Conservation (phyloP, 192 early-diverging fungal genomes). For the Gigaspora rosea region DNA sequence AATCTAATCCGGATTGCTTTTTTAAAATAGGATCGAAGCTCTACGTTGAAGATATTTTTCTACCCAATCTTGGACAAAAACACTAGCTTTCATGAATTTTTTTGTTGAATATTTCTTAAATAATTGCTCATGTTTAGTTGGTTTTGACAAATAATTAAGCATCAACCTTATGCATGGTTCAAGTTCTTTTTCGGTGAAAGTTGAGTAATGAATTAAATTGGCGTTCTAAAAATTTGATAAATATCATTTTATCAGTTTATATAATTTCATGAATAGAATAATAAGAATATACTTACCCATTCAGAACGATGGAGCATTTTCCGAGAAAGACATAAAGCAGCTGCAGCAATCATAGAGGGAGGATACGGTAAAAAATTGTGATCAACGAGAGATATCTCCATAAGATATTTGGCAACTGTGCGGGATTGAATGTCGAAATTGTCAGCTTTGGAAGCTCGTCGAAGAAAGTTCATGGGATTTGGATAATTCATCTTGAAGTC, state of each 20-base stretch:
- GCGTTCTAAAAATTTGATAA: conserved; percentile 43
- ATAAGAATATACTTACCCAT: conserved; percentile 62
- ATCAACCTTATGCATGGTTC: conserved; percentile 65
- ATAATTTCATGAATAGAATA: conserved; percentile 4
- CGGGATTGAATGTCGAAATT: conserved; percentile 88
- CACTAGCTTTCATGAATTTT: conserved; percentile 78
- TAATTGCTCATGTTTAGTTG: conserved; percentile 63
- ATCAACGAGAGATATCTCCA: conserved; percentile 92
- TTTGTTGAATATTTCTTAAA: conserved; percentile 84
- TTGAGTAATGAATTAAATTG: conserved; percentile 77
- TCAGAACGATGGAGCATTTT: conserved; percentile 70
- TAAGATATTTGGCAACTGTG: conserved; percentile 91
- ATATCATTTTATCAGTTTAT: not conserved
- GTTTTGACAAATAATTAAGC: conserved; percentile 65
- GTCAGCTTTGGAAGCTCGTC: conserved; percentile 87
- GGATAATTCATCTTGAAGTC: conserved; percentile 89
- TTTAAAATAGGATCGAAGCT: too few species aligned
- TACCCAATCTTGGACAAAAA: conserved; percentile 85
- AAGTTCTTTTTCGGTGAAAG: conserved; percentile 74
- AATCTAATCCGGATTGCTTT: too few species aligned
- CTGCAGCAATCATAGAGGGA: conserved; percentile 78
- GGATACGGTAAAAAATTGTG: conserved; percentile 70
- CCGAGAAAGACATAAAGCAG: conserved; percentile 78
- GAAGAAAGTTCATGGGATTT: conserved; percentile 89
- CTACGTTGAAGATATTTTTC: not conserved